Base-by-base conservation (phyloP, 306 rosid species). In the Rosa rugosa region DNA sequence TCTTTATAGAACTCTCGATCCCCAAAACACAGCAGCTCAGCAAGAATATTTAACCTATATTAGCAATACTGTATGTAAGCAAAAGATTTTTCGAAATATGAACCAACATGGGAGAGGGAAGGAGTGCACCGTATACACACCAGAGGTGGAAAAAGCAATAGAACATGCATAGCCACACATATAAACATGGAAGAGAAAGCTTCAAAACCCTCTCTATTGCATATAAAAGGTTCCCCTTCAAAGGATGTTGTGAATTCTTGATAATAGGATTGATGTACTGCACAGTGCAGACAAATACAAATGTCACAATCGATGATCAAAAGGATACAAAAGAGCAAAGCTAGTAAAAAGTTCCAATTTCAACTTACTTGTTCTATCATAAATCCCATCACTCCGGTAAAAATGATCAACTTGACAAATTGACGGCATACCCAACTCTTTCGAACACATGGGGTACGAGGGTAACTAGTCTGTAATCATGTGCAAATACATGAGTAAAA, bases 91-190 rank as follows among this genome's bases (percentile, higher is more conserved):
- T 68, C 51, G 67, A 68, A 77, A 82, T 27, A 45, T 42, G 63
- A 82, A 41, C 10, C 20, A 38, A 60, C 68, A n/a, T 16, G 27
- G 14, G 50, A n/a, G 49, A 59, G 49, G 53, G 23, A 46, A 71
- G 36, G 20, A 81, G 8, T 14, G 22, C 10, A 23, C 40, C 2
- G 18, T 3, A 69, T 69, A 86, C 92, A 45, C 20, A 95, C 99
- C 99, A 96, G 68, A 96, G 96, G 91, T 96, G 99, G 76, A 93
- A 96, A 85, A 96, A 82, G 84, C 99, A 91, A 85, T 96, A 96
- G 90, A 96, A 96, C 97, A 91, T 91, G 97, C 99, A 96, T 85
- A 96, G 94, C 99, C 99, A 96, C 83, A 96, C 97, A 42, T 96
- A 96, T 91, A 96, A 84, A 78, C 91, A 90, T 79, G 99, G 99